Evolutionary conservation across 441 rosid species (phyloP).

Genomic region (Populus hybrid): DNA sequence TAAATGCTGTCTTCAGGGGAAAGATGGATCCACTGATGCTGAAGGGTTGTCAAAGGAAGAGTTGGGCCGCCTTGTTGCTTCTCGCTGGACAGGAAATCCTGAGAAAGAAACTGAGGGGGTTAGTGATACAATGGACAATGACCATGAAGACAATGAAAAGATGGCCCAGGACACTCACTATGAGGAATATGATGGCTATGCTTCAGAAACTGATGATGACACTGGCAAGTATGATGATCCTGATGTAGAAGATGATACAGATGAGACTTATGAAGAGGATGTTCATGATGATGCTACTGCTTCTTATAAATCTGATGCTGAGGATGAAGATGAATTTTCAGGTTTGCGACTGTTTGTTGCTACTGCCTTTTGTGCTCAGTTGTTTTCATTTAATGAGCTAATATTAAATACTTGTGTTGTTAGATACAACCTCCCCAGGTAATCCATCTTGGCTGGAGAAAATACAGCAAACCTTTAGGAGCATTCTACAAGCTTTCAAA

Average conservation of each 20-base stretch:
- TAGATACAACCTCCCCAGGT: slow-evolving; percentile 47
- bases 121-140: slow-evolving; percentile 28
- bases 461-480: slow-evolving; percentile 65
- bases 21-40: slow-evolving; percentile 41
- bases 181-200: slow-evolving; percentile 63
- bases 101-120: slow-evolving; percentile 44
- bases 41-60: slow-evolving; percentile 90
- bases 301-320: slow-evolving; percentile 54
- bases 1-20: slow-evolving; percentile 37
- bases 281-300: slow-evolving; percentile 45
- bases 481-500: slow-evolving; percentile 70
- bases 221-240: slow-evolving; percentile 44
- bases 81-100: slow-evolving; percentile 91
- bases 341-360: slow-evolving; percentile 38
- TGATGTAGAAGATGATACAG: slow-evolving; percentile 46
- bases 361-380: neutral
- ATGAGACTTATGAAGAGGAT: slow-evolving; percentile 44
- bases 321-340: slow-evolving; percentile 57
- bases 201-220: slow-evolving; percentile 74
- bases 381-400: slow-evolving; percentile 4
- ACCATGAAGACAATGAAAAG: slow-evolving; percentile 47
- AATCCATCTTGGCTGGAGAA: slow-evolving; percentile 86
- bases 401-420: slow-evolving; percentile 8
- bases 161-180: slow-evolving; percentile 34
- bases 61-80: slow-evolving; percentile 90